A percentile compares a stretch with the other conserved stretches of the same genome.
Evolutionary conservation across 2,329 filamentous ascomycete genomes (phyloP).

Genomic region (Diaporthe longicolla): DNA sequence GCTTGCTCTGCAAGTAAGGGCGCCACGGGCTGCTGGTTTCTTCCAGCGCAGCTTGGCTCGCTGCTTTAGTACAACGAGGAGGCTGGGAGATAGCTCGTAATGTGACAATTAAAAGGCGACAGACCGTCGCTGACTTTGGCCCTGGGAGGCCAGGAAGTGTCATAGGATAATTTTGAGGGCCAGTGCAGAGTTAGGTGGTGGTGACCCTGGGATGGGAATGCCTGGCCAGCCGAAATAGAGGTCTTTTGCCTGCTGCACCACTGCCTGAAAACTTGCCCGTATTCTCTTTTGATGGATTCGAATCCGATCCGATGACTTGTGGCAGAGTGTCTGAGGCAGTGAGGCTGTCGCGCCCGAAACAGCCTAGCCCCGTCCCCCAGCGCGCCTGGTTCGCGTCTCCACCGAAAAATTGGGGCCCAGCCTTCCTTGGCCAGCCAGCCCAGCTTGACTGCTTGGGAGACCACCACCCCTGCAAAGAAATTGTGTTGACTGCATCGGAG

Average conservation of each 20-base stretch:
- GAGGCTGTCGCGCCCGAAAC: slow-evolving; percentile 34
- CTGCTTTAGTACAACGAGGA: not conserved
- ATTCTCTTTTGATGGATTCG: not conserved
- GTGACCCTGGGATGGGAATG: no score
- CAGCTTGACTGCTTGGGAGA: slow-evolving; percentile 24
- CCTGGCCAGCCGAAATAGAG: not conserved
- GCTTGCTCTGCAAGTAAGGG: not conserved
- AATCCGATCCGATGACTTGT: not conserved
- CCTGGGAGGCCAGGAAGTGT: not conserved
- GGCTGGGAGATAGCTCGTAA: no score
- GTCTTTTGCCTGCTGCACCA: not conserved
- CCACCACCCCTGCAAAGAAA: slow-evolving; percentile 43
- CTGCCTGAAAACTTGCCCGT: slow-evolving; percentile 5
- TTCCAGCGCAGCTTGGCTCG: not conserved
- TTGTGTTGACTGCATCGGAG: slow-evolving; percentile 41
- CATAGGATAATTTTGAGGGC: no score
- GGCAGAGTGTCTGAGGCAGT: slow-evolving; percentile 25
- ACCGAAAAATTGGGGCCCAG: slow-evolving; percentile 42
- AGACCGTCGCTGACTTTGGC: no score
- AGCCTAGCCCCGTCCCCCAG: slow-evolving; percentile 47
- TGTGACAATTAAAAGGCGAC: not conserved
- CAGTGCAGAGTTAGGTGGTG: no score
- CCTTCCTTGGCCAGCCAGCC: slow-evolving; percentile 12
- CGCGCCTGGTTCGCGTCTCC: slow-evolving; percentile 48
- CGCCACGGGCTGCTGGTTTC: not conserved